Evolutionary conservation across 2,329 filamentous ascomycete species (phyloP), one percentile per base, ranked within the genome.

Genomic region (Xylariaceae sp.): DNA sequence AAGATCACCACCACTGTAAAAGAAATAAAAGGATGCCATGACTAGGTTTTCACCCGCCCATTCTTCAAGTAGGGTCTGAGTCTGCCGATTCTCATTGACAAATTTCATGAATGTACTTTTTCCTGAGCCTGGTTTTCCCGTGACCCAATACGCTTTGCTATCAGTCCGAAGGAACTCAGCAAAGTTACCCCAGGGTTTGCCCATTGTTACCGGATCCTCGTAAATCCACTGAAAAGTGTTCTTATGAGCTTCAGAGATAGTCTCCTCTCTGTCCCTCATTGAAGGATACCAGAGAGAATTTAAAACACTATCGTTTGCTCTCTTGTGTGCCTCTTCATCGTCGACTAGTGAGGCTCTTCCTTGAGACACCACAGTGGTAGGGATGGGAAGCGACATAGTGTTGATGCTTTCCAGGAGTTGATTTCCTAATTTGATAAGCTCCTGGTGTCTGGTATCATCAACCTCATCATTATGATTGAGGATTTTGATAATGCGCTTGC

Each of bases 91-190:
- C 4, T 37, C 16, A 1, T 37, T 40, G 2, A 61, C 41, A 22
- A 53, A 61, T 20, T 58, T 60, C 50, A 59, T 51, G 22, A 58
- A 38, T 1, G 57, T 61, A 22, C 45, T 54, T 19, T 61, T 61
- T 5, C 58, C 58, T 8, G 49, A 55, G 2, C 53, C 57, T 2
- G 56, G 48, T 41, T 61, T 59, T 8, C 57, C 57, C 5, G 49
- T 61, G 22, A 61, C 54, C 56, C 57, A 59, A 22, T 55, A 61
- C 6, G 17, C 40, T 6, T 37, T 29, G 5, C 12, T 27, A 12
- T 50, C 38, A 14, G 46, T 43, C 19, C n/a, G 3, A 12, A 59
- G 54, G 22, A 55, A 59, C 8, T 54, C 37, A 2, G 45, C 37
- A 22, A 59, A 54, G 39, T 23, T 49, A 32, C 39, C 43, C 54